A percentile compares a stretch with the other conserved stretches of the same genome.
phyloP scores from a whole-genome alignment of 2,329 filamentous ascomycete genomes.

The Verticillium tricorpus region DNA sequence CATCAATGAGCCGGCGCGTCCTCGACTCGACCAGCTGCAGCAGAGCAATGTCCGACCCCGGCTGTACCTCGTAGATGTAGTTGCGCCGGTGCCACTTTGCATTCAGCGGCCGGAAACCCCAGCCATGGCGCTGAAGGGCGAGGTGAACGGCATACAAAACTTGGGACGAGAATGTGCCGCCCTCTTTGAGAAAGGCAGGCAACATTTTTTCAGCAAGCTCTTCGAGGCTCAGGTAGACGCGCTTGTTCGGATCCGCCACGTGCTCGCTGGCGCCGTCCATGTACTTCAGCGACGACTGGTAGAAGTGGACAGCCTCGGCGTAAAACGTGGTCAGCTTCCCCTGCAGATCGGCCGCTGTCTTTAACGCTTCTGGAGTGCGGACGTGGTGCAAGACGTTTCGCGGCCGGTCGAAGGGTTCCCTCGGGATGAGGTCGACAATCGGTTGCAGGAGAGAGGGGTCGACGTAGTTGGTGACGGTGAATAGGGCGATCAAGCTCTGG shows the following conservation, averaged over 20 bases:
- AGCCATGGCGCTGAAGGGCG: constrained; percentile 54
- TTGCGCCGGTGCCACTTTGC: constrained; percentile 20
- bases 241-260: constrained; percentile 30
- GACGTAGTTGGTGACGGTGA: constrained; percentile 45
- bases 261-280: constrained; percentile 41
- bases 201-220: constrained; percentile 45
- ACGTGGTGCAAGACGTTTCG: constrained; percentile 11
- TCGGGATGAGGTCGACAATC: constrained; percentile 13
- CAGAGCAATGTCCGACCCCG: constrained; percentile 38
- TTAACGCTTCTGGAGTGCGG: constrained; percentile 3
- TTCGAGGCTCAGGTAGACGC: constrained; percentile 44
- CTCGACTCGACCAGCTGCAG: constrained; percentile 45
- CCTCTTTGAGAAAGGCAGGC: constrained; percentile 25
- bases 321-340: constrained; percentile 43
- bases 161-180: constrained; percentile 35
- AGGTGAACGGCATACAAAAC: constrained; percentile 68
- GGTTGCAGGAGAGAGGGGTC: constrained; percentile 34
- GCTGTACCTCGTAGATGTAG: constrained; percentile 36
- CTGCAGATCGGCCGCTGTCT: constrained; percentile 29
- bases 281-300: constrained; percentile 41
- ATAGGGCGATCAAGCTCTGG: constrained; percentile 37
- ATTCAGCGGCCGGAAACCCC: constrained; percentile 53
- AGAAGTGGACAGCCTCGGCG: constrained; percentile 35
- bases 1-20: constrained; percentile 50
- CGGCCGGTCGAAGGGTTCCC: constrained; percentile 5